phyloP scores from a whole-genome alignment of 129 eudicot genomes.

The Silybum marianum region DNA sequence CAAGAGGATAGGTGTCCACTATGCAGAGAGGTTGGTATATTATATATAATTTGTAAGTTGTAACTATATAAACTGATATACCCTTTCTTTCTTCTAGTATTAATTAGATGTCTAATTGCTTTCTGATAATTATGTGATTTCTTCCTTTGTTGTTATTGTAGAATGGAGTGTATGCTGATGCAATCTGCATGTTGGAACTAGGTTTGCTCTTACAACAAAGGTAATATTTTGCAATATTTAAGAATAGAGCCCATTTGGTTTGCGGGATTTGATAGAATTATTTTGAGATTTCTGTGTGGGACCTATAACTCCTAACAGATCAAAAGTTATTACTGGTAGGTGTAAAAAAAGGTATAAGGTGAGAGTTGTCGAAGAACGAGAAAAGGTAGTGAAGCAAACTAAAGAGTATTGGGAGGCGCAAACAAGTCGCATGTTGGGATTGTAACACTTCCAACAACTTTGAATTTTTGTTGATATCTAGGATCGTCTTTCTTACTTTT shows the following conservation, averaged over 20 bases:
- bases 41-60: too few species aligned
- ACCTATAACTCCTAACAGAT: too few species aligned
- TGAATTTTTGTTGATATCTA: too few species aligned
- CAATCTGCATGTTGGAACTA: conserved; percentile 52
- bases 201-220: conserved; percentile 55
- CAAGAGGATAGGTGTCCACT: conserved; percentile 47
- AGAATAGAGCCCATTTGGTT: too few species aligned
- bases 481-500: too few species aligned
- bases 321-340: not conserved
- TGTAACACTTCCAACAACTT: not conserved
- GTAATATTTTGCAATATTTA: conserved; percentile 21
- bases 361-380: conserved; percentile 24
- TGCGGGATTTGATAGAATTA: too few species aligned
- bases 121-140: not conserved
- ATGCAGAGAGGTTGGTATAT: conserved; percentile 52
- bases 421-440: conserved; percentile 21
- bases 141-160: conserved; percentile 27
- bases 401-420: conserved; percentile 30
- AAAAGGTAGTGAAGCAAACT: conserved; percentile 22
- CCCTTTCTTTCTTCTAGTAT: too few species aligned
- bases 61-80: too few species aligned
- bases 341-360: conserved; percentile 15
- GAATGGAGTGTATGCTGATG: conserved; percentile 54
- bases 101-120: too few species aligned
- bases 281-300: too few species aligned